Conservation (phyloP, 352 stramenopile genomes). For the Globisporangium cylindrosporum region DNA sequence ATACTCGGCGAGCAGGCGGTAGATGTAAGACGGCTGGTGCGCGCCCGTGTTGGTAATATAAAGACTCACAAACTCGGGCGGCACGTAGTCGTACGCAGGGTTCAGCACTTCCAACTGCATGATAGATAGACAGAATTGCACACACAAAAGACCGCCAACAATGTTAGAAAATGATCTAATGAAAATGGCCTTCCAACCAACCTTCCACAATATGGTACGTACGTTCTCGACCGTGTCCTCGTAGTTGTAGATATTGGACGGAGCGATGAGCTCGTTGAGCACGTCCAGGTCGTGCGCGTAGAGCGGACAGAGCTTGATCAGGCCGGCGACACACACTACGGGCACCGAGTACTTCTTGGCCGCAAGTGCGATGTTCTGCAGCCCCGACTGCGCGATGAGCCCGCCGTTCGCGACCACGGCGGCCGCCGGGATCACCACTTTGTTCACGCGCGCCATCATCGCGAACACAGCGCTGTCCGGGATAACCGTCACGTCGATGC, state of each 20-base stretch:
- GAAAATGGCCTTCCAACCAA: background rate
- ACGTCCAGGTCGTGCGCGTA: conserved; percentile 98
- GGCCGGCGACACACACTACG: conserved; percentile 94
- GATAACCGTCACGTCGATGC: conserved; percentile 95
- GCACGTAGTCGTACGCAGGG: conserved; percentile 97
- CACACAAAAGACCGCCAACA: background rate
- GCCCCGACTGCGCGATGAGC: conserved; percentile 93
- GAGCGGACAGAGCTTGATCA: conserved; percentile 98
- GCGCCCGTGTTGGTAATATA: conserved; percentile 98
- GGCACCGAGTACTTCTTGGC: conserved; percentile 96
- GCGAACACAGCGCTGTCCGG: conserved; percentile 96
- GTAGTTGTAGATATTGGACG: conserved; percentile 88
- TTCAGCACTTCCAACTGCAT: conserved; percentile 94
- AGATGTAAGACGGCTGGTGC: conserved; percentile 99
- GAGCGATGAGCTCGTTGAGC: conserved; percentile 89
- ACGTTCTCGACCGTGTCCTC: conserved; percentile 88
- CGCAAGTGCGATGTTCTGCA: conserved; percentile 94
- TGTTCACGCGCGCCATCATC: conserved; percentile 98
- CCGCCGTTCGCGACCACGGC: conserved; percentile 97
- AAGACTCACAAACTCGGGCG: conserved; percentile 95
- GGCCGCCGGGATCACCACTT: conserved; percentile 94
- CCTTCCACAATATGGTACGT: conserved; percentile 15
- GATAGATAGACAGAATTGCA: background rate
- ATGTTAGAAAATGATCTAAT: background rate
- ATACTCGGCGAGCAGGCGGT: conserved; percentile 97